A percentile compares a stretch with the other conserved stretches of the same genome.
These are phyloP conservation scores for Pestalotiopsis sp. DNA, from an alignment of 2,329 filamentous ascomycete species.

Conservation along the genomic window DNA sequence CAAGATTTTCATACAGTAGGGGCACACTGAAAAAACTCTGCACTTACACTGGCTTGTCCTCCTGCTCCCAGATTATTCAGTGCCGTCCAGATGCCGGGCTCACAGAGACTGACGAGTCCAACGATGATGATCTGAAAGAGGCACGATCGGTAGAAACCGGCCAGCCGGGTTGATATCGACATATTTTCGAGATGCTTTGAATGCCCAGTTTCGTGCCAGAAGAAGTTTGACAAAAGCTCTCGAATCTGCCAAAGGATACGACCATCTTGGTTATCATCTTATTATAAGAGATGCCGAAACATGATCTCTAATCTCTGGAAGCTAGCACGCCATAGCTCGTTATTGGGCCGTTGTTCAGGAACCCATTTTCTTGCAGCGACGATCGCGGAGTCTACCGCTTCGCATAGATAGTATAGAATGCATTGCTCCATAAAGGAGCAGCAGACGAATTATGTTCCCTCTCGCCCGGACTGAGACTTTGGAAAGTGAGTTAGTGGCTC, in stretches of 20 bases:
- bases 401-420: background rate
- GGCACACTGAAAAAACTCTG: background rate
- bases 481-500: too few species aligned
- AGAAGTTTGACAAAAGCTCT: background rate
- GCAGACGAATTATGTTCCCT: background rate
- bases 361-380: slow-evolving; percentile 3
- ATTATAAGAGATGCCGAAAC: background rate
- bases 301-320: background rate
- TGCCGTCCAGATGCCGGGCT: slow-evolving; percentile 4
- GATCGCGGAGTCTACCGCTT: background rate
- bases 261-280: background rate
- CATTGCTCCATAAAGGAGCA: background rate
- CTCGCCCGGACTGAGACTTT: background rate
- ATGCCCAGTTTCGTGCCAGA: too few species aligned
- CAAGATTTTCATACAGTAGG: background rate
- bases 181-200: background rate
- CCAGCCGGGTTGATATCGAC: background rate
- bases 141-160: background rate
- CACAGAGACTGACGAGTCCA: slow-evolving; percentile 3
- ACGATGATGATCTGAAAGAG: slow-evolving; percentile 6
- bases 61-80: slow-evolving; percentile 2
- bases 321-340: slow-evolving; percentile 7
- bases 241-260: background rate
- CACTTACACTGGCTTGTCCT: slow-evolving; percentile 3
- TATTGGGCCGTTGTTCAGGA: background rate